Conservation (phyloP, 208 protist genomes). For the Trichomonas gallinae region DNA sequence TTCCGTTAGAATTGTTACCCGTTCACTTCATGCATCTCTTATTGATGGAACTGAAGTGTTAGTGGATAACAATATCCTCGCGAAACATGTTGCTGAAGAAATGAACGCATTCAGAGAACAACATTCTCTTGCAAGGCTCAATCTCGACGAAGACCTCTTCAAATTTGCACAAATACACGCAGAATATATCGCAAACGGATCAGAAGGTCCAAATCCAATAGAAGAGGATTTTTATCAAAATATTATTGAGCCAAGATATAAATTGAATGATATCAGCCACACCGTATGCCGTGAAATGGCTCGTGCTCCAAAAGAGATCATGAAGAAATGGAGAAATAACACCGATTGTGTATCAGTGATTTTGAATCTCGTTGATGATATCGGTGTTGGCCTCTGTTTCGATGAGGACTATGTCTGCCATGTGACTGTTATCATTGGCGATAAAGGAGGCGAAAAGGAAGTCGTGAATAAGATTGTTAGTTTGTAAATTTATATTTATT, state of each 20-base stretch:
- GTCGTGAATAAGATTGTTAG: not conserved
- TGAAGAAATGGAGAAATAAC: slow-evolving; percentile 19
- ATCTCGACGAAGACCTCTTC: not conserved
- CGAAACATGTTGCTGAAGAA: not conserved
- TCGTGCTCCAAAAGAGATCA: not conserved
- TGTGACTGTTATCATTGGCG: not conserved
- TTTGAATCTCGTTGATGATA: not conserved
- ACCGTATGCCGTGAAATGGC: not conserved
- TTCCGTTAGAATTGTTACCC: not conserved
- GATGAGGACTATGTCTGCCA: slow-evolving; percentile 4
- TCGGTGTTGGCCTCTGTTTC: slow-evolving; percentile 3
- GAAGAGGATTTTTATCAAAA: not conserved
- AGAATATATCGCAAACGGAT: not conserved
- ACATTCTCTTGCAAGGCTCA: not conserved
- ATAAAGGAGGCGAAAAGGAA: not conserved
- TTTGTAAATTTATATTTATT: not conserved
- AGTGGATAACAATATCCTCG: not conserved
- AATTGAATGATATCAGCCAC: not conserved
- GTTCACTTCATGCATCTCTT: not conserved
- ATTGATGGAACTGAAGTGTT: not conserved
- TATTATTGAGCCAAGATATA: not conserved
- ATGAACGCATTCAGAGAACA: not conserved
- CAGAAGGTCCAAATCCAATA: not conserved
- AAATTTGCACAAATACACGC: not conserved
- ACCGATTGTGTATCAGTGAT: not conserved